phyloP scores from a whole-genome alignment of 2,329 filamentous ascomycete genomes.

The Aureobasidium pullulans region DNA sequence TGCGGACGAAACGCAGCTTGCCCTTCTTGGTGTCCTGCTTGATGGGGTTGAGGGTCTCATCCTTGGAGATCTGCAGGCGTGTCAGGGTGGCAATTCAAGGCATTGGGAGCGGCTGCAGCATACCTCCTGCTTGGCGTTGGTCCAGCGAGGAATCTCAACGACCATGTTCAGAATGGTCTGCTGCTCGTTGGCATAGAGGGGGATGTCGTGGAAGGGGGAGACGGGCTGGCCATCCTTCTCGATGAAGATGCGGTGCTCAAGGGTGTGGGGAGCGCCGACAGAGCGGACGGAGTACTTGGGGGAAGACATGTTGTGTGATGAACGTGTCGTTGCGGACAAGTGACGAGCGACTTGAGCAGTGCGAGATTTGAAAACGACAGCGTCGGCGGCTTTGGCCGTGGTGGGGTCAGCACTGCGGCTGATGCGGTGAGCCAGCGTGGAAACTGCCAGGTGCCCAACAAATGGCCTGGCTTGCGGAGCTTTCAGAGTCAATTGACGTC shows the following conservation, averaged over 20 bases:
- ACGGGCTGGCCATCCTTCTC: constrained; percentile 93
- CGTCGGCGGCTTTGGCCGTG: constrained; percentile 19
- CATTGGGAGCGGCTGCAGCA: constrained; percentile 28
- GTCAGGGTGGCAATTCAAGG: neutral
- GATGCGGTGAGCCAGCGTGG: constrained; percentile 18
- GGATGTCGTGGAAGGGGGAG: constrained; percentile 97
- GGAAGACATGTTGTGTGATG: constrained; percentile 45
- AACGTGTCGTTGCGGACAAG: constrained; percentile 23
- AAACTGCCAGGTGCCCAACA: constrained; percentile 16
- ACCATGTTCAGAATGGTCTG: constrained; percentile 98
- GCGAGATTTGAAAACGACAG: constrained; percentile 35
- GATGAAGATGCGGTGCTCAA: constrained; percentile 95
- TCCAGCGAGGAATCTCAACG: constrained; percentile 99
- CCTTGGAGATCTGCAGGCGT: constrained; percentile 79
- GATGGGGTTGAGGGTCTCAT: constrained; percentile 96
- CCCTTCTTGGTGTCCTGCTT: constrained; percentile 99
- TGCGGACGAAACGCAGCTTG: constrained; percentile 98
- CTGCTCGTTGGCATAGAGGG: constrained; percentile 93
- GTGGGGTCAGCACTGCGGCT: constrained; percentile 23
- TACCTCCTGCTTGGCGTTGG: constrained; percentile 99
- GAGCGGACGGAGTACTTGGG: constrained; percentile 73
- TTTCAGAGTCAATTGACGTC: constrained; percentile 6
- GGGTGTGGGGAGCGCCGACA: constrained; percentile 80
- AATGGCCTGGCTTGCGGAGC: constrained; percentile 4
- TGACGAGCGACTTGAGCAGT: constrained; percentile 33